phyloP scores from a whole-genome alignment of 2,329 filamentous ascomycete genomes.

The Rutstroemia sp. region DNA sequence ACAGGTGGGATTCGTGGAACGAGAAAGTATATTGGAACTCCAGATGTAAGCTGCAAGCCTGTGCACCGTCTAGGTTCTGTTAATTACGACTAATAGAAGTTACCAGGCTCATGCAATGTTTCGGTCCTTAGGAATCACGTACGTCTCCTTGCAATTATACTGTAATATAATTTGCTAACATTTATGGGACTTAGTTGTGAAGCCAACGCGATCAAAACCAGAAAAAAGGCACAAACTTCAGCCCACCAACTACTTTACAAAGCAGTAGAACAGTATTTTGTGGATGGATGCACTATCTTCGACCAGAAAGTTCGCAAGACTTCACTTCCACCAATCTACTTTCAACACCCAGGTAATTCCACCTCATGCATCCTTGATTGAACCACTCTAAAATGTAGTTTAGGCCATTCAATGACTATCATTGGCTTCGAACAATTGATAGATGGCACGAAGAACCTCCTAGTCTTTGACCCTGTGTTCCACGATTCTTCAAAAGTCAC shows the following conservation, averaged over 20 bases:
- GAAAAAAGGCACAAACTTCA: conserved; percentile 23
- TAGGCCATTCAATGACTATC: conserved; percentile 84
- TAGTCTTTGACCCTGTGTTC: conserved; percentile 87
- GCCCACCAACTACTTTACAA: conserved; percentile 46
- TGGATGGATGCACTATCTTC: conserved; percentile 41
- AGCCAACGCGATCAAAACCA: conserved; percentile 50
- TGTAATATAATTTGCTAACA: conserved; percentile 3
- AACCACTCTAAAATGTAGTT: background rate
- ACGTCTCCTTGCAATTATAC: conserved; percentile 25
- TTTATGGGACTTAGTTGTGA: conserved; percentile 43
- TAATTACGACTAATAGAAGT: background rate
- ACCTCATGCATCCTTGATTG: background rate
- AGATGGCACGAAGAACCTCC: conserved; percentile 58
- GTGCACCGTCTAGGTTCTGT: background rate
- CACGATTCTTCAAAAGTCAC: conserved; percentile 58
- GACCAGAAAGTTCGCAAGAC: conserved; percentile 63
- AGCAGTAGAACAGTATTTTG: conserved; percentile 69
- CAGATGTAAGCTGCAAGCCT: conserved; percentile 54
- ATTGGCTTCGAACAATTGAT: conserved; percentile 69
- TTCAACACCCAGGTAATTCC: conserved; percentile 66
- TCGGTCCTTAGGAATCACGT: conserved; percentile 59
- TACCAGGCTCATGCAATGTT: conserved; percentile 72
- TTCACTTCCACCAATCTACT: conserved; percentile 73
- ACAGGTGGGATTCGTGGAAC: conserved; percentile 85
- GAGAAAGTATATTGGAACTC: conserved; percentile 90